These are phyloP conservation scores for Neohortaea acidophila DNA, from an alignment of 495 filamentous ascomycete genomes.

Conservation along the genomic window DNA sequence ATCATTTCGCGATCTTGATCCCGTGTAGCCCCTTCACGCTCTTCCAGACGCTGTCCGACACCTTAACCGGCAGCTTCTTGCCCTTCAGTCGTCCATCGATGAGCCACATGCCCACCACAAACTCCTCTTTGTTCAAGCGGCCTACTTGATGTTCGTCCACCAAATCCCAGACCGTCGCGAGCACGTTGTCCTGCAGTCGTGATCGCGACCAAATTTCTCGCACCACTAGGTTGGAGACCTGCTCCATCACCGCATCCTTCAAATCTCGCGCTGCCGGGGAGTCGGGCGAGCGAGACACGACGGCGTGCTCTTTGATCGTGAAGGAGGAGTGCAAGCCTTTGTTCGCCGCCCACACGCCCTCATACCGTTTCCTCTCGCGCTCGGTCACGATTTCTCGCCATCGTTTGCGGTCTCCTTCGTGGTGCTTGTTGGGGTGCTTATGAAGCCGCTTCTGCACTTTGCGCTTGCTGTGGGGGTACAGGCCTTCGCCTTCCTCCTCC, in stretches of 20 bases:
- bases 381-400: slow-evolving; percentile 68
- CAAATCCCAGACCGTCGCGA: slow-evolving; percentile 74
- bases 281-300: neutral
- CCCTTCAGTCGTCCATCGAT: slow-evolving; percentile 82
- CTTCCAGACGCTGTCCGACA: slow-evolving; percentile 72
- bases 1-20: slow-evolving; percentile 19
- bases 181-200: slow-evolving; percentile 46
- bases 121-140: slow-evolving; percentile 57
- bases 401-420: slow-evolving; percentile 71
- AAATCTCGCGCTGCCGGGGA: neutral
- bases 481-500: slow-evolving; percentile 43
- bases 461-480: slow-evolving; percentile 33
- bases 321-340: slow-evolving; percentile 40
- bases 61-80: slow-evolving; percentile 65
- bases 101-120: slow-evolving; percentile 91
- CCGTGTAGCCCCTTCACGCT: slow-evolving; percentile 53
- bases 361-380: slow-evolving; percentile 75
- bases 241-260: slow-evolving; percentile 23
- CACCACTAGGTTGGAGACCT: slow-evolving; percentile 64
- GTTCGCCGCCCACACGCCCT: slow-evolving; percentile 94
- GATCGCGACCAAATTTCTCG: slow-evolving; percentile 78
- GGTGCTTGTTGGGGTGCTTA: slow-evolving; percentile 69
- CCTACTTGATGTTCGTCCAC: slow-evolving; percentile 53
- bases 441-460: slow-evolving; percentile 32
- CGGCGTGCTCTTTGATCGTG: slow-evolving; percentile 1